These are phyloP conservation scores for Fusarium mundagurra DNA, from an alignment of 2,329 filamentous ascomycete species.

Conservation along the genomic window DNA sequence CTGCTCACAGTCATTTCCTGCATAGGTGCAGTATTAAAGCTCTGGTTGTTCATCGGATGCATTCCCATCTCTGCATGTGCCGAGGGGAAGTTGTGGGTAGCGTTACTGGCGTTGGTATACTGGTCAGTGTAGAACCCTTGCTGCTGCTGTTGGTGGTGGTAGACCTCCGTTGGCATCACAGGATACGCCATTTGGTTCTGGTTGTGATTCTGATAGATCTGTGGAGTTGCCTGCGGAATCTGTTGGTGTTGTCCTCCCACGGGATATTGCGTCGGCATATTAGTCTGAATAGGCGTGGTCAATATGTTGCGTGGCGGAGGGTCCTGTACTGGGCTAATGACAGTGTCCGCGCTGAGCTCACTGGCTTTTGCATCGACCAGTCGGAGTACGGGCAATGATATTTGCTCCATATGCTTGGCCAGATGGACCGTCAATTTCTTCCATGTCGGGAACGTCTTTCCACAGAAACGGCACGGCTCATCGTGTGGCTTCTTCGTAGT, in stretches of 20 bases:
- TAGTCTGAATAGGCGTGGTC: slow-evolving; percentile 40
- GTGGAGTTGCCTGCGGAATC: slow-evolving; percentile 30
- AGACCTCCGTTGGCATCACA: slow-evolving; percentile 41
- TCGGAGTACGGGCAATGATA: slow-evolving; percentile 81
- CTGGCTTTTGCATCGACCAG: slow-evolving; percentile 60
- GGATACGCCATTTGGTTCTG: slow-evolving; percentile 41
- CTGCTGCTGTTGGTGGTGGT: slow-evolving; percentile 25
- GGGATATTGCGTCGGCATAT: slow-evolving; percentile 33
- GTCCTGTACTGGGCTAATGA: slow-evolving; percentile 74
- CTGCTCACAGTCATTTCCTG: slow-evolving; percentile 40
- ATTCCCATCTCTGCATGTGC: slow-evolving; percentile 39
- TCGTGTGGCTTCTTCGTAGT: slow-evolving; percentile 73
- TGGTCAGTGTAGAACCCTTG: slow-evolving; percentile 40
- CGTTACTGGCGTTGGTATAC: slow-evolving; percentile 43
- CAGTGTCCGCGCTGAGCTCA: slow-evolving; percentile 67
- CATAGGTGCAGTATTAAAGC: slow-evolving; percentile 38
- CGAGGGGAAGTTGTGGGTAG: slow-evolving; percentile 42
- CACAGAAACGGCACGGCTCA: slow-evolving; percentile 89
- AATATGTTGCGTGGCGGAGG: slow-evolving; percentile 47
- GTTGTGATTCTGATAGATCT: slow-evolving; percentile 31
- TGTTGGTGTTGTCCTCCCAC: slow-evolving; percentile 31
- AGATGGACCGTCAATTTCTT: slow-evolving; percentile 95
- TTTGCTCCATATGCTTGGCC: slow-evolving; percentile 93
- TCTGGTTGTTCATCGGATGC: slow-evolving; percentile 39
- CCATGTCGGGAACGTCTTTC: slow-evolving; percentile 82